Base-by-base conservation (phyloP, 1,284 basidiomycete species). In the Gomphus bonarii region DNA sequence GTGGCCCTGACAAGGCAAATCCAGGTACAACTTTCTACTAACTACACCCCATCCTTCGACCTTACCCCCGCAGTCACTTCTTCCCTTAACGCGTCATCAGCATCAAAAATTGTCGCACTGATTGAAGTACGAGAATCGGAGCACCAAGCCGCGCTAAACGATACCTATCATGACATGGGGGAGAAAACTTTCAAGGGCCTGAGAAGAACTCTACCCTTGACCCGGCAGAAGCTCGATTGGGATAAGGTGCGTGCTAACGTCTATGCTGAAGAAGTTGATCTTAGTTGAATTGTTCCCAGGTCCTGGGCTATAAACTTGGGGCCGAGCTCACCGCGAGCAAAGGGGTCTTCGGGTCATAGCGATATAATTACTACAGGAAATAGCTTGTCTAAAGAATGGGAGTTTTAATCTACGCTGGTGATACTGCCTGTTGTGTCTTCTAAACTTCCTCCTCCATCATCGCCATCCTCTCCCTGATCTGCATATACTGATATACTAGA, bases 221-320 rank as follows among this genome's bases (percentile, higher is more conserved):
- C 91, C n/a, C 79, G 90, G 63, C 89, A 92, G 67, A 95, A 95
- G 72, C 72, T 95, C 52, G 92, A 95, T 62, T 95, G 93, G 94
- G 92, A 94, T 62, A 92, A 88, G 77, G 91, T 91, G 58, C 47
- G 75, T 60, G n/a, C n/a, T n/a, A n/a, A 54, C 7, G 42, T 52
- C n/a, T 12, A 3, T 33, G 33, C 12, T 12, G 10, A 49, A 33
- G 18, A 10, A 47, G 22, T 14, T 40, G 10, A 28, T 46, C 35
- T 11, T 53, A 58, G n/a, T 60, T 88, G n/a, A 30, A 7, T 43
- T 31, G 31, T 49, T n/a, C 35, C 8, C 51, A 53, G 86, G 85
- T 90, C 9, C 74, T 82, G 55, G 89, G 89, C 18, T 95, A 95
- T 69, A 90, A 89, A 69, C 73, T 95, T 48, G 91, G 92, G 11